These are phyloP conservation scores for Zygosaccharomyces lentus DNA, from an alignment of 805 yeast species.

Conservation along the genomic window DNA sequence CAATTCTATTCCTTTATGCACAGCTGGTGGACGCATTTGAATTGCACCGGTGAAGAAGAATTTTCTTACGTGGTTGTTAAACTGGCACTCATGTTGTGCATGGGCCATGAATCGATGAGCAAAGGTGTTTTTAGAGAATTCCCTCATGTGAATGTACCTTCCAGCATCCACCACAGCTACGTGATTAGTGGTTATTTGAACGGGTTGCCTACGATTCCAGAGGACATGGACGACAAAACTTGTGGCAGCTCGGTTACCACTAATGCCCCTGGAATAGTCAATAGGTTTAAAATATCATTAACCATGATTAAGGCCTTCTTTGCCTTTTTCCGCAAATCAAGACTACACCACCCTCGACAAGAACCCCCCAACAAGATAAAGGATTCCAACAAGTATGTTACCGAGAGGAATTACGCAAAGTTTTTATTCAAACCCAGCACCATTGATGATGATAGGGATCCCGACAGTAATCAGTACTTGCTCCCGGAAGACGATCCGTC, in stretches of 20 bases:
- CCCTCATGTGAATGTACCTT: conserved; percentile 20
- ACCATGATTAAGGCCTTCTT: conserved; percentile 8
- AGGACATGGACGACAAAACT: conserved; percentile 9
- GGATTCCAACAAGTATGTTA: conserved; percentile 24
- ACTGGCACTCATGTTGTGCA: conserved; percentile 24
- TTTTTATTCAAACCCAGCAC: conserved; percentile 15
- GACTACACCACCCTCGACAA: background rate
- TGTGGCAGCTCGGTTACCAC: background rate
- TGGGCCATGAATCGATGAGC: conserved; percentile 20
- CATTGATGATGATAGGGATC: conserved; percentile 8
- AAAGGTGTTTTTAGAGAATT: conserved; percentile 30
- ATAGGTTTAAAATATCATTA: conserved; percentile 9
- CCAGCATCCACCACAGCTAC: conserved; percentile 18
- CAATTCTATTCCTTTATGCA: conserved; percentile 31
- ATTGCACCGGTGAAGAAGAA: conserved; percentile 34
- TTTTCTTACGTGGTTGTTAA: conserved; percentile 23
- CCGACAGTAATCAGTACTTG: conserved; percentile 29
- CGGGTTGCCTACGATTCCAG: conserved; percentile 17
- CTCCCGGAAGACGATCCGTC: conserved; percentile 40
- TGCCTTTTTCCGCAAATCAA: conserved; percentile 9
- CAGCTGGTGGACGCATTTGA: conserved; percentile 29
- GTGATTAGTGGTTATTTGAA: conserved; percentile 25
- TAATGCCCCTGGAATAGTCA: conserved; percentile 6
- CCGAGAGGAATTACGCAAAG: conserved; percentile 26
- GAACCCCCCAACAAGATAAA: conserved; percentile 3